phyloP scores from a whole-genome alignment of 2,329 filamentous ascomycete genomes.

The Aspergillus vadensis region DNA sequence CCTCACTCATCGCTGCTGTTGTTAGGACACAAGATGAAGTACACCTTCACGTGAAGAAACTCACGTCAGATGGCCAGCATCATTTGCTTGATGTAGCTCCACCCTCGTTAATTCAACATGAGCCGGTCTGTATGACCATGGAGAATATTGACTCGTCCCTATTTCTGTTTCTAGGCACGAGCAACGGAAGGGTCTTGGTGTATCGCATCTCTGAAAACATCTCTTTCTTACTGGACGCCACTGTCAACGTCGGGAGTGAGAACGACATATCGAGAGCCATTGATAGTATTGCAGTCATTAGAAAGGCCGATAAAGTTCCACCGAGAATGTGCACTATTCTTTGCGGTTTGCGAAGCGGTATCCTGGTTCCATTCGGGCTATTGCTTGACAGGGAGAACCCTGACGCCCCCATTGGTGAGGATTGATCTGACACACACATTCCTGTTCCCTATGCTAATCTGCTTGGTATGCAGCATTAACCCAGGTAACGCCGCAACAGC shows the following conservation, averaged over 20 bases:
- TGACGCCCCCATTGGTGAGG: constrained; percentile 32
- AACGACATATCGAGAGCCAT: constrained; percentile 38
- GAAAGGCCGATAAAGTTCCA: constrained; percentile 16
- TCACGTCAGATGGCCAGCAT: constrained; percentile 21
- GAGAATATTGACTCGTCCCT: constrained; percentile 28
- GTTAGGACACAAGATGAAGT: constrained; percentile 29
- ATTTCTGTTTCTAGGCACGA: constrained; percentile 45
- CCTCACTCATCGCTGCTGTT: constrained; percentile 33
- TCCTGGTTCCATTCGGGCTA: constrained; percentile 42
- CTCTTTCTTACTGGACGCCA: constrained; percentile 26
- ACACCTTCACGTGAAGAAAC: constrained; percentile 31
- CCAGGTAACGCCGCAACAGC: constrained; percentile 31
- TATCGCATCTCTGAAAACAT: constrained; percentile 31
- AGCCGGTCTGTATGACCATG: constrained; percentile 41
- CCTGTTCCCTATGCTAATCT: background rate
- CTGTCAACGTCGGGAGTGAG: constrained; percentile 24
- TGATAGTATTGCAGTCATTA: constrained; percentile 37
- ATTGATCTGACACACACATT: background rate
- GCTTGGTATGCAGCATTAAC: constrained; percentile 31
- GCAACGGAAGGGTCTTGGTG: constrained; percentile 38
- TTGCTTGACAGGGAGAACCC: constrained; percentile 22
- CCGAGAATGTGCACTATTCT: constrained; percentile 34
- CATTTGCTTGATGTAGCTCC: constrained; percentile 27
- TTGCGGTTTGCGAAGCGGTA: constrained; percentile 51
- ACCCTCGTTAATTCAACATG: constrained; percentile 30